Base-by-base conservation (phyloP, 2,329 filamentous ascomycete genomes). In the Aspergillus sp. region DNA sequence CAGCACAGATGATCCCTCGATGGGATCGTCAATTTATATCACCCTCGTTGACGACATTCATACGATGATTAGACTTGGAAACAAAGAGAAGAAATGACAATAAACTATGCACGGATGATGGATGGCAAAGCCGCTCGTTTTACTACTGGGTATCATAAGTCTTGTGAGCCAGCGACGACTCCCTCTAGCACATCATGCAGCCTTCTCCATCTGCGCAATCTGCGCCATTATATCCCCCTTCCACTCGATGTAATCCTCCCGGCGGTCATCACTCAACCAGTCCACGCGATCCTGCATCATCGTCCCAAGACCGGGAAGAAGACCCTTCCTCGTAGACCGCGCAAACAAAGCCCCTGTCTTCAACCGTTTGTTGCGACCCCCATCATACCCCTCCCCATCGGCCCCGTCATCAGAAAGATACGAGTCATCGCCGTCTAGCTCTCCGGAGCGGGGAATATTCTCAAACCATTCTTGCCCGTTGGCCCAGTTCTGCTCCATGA, bases 381-480 rank as follows among this genome's bases (percentile, higher is more conserved):
- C 59, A 43, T 71, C 71, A n/a, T 66, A 63, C 6, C 66, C 63
- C 9, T 69, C 66, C 40, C 61, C 63, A n/a, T 68, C 70, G 0
- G 67, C 70, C 21, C 65, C 67, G 2, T 61, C 68, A 9, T 71
- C 71, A 11, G 63, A 70, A 17, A 64, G 50, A 23, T 65, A 62
- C n/a, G 66, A 63, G 4, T 63, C 67, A 40, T 72, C 69, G 1
- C 64, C 68, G 36, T 69, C 64, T 9, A 71, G 53, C 20, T 68
- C 70, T 3, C 63, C 71, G 6, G 70, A 71, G 56, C 61, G 62
- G 6, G 74, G 72, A 41, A 78, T 78, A 58, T 88, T 84, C 23
- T 78, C 72, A 54, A 88, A 89, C 87, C 87, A 90, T 62, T 89
- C 85, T 47, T 80, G 68, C 3, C 68, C 86, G 78, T 82, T 77